Evolutionary conservation across 169 alveolate species (phyloP), one percentile per base, ranked within the genome.

Genomic region (Plasmodium cynomolgi): DNA sequence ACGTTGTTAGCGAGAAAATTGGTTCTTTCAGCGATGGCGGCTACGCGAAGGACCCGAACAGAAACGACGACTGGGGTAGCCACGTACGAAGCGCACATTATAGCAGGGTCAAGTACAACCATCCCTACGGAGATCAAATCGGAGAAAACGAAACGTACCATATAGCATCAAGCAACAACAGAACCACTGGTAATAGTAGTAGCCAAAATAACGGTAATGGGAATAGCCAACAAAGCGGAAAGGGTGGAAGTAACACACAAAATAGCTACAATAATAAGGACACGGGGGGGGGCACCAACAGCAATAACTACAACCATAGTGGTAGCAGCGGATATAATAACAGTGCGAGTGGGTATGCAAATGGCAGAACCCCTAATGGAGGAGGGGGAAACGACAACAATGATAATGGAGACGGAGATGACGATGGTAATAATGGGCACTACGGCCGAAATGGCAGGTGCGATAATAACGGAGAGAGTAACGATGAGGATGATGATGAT

Each of bases 401-500:
- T 58, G 15, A 15, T 79, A 71, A 41, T 26, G 74, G 83, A 20
- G 33, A 62, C 50, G 33, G 47, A 0, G 83, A 56, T 80, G 82
- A 20, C 13, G 71, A 56, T 80, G 47, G 72, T 26, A 77, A 39
- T 26, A 79, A 58, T 26, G 82, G 72, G 33, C 26, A 88, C 47
- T 23, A 77, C 33, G 81, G 83, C 73, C 68, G 83, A 79, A 56
- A 15, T 13, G 54, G 83, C 71, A 88, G 72, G 31, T 11, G 54
- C 33, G 82, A 77, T 20, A 77, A 77, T 79, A 77, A 83, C 37
- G 73, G 73, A 20, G 73, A 83, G 34, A 62, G 20, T 34, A 83
- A 74, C 56, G 44, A 85, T 17, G 68, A 50, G 13, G 23, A 50
- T 0, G 47, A 50, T 0, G 47, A 75, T 54, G 39, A 33, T 23